Base-by-base conservation (phyloP, 2,329 filamentous ascomycete species). In the Exophiala calicioides region DNA sequence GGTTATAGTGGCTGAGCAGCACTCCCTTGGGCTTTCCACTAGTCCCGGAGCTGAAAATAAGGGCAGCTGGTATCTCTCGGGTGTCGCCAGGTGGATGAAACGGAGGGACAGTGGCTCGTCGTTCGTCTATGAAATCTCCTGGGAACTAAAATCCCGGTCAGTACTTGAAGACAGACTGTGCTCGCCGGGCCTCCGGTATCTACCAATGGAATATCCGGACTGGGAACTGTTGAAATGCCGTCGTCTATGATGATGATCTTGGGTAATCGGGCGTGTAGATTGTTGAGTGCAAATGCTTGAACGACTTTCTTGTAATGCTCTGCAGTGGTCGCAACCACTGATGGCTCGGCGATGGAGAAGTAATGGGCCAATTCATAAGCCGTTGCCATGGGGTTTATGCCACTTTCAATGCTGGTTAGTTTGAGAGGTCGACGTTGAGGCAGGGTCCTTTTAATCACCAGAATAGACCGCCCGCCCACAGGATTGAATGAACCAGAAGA, bases 311-410 rank as follows among this genome's bases (percentile, higher is more conserved):
- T 53, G 49, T 63, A 30, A 57, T 67, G 36, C 60, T 70, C 42
- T 53, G 61, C 52, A 55, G 49, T 40, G 48, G 63, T 57, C 58
- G 48, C 47, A 39, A 61, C 41, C 57, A 67, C 45, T 44, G 34
- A 32, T 56, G 50, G 26, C 43, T 60, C 10, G 62, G 53, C 55
- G 55, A 69, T 46, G 64, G 62, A 52, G 66, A 63, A 59, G 64
- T 65, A 33, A 47, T 63, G 67, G 66, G 61, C 33, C 6, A 40
- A 4, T 12, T 40, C 37, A 26, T 24, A 29, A 15, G 37, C 12
- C n/a, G 37, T 26, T 8, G 37, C 37, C 23, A 40, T 12, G 12
- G 12, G 20, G 26, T 27, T 40, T n/a, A 40, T 5, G n/a, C 23
- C 26, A 30, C 37, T 20, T 23, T 40, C n/a, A n/a, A 26, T 23